Evolutionary conservation across 495 filamentous ascomycete genomes (phyloP).

Genomic region (Cercophora sp.): DNA sequence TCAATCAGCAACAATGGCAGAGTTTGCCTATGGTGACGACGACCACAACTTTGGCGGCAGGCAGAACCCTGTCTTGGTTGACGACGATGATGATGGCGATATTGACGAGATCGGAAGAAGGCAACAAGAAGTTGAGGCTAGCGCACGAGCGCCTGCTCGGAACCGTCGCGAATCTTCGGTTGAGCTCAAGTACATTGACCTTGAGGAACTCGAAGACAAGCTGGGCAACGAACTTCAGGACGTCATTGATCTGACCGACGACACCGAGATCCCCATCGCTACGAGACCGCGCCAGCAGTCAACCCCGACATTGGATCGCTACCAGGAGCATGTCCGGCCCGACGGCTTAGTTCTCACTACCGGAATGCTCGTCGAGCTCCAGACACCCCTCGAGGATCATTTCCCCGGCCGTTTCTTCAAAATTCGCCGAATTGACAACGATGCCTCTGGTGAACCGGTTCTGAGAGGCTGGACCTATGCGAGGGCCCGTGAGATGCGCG

Average conservation of each 20-base stretch:
- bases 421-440: constrained; percentile 8
- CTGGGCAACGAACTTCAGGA: background rate
- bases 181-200: no score
- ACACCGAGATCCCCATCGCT: background rate
- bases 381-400: background rate
- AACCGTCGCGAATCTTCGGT: no score
- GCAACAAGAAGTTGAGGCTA: no score
- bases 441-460: background rate
- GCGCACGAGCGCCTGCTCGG: no score
- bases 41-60: no score
- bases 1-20: no score
- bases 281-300: background rate
- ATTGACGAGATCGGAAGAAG: no score
- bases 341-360: background rate
- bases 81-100: no score
- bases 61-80: no score
- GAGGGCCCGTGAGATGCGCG: background rate
- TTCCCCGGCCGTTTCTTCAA: constrained; percentile 9
- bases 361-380: background rate
- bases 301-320: background rate
- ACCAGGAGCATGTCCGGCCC: background rate
- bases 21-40: no score
- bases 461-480: constrained; percentile 14
- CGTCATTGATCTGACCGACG: background rate
- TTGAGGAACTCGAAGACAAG: no score